phyloP scores from a whole-genome alignment of 441 rosid genomes.

The Gossypium schwendimanii region DNA sequence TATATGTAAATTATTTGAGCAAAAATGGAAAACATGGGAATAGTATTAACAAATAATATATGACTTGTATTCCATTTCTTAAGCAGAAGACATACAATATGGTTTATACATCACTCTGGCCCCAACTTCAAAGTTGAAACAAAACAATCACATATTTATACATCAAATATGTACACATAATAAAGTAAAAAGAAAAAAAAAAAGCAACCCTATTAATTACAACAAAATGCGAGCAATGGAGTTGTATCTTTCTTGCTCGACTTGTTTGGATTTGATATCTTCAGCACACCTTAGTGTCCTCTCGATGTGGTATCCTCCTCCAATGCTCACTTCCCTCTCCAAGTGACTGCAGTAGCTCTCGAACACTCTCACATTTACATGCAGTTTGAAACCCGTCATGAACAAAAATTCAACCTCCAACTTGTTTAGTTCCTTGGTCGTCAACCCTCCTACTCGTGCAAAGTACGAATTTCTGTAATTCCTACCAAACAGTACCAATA shows the following conservation, averaged over 20 bases:
- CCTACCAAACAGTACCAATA: constrained; percentile 23
- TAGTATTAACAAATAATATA: no score
- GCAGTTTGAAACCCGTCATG: constrained; percentile 74
- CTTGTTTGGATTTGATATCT: constrained; percentile 64
- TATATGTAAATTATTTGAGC: no score
- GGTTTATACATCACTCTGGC: not conserved
- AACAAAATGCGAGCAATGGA: constrained; percentile 54
- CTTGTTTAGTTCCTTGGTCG: constrained; percentile 54
- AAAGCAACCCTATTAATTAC: constrained; percentile 12
- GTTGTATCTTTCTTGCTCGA: constrained; percentile 29
- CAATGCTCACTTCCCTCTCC: constrained; percentile 77
- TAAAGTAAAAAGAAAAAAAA: not conserved
- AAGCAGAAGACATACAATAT: not conserved
- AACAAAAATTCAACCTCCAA: constrained; percentile 75
- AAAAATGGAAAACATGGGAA: no score
- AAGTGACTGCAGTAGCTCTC: constrained; percentile 83
- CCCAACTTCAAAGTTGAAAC: not conserved
- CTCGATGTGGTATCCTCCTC: constrained; percentile 87
- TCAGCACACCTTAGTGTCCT: constrained; percentile 69
- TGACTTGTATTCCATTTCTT: no score
- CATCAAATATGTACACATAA: constrained; percentile 17
- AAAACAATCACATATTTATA: not conserved
- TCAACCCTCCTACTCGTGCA: constrained; percentile 77
- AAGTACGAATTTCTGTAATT: constrained; percentile 70
- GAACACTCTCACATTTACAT: constrained; percentile 79